Conservation (phyloP, 192 early-diverging fungal genomes). For the Nowakowskiella sp. region DNA sequence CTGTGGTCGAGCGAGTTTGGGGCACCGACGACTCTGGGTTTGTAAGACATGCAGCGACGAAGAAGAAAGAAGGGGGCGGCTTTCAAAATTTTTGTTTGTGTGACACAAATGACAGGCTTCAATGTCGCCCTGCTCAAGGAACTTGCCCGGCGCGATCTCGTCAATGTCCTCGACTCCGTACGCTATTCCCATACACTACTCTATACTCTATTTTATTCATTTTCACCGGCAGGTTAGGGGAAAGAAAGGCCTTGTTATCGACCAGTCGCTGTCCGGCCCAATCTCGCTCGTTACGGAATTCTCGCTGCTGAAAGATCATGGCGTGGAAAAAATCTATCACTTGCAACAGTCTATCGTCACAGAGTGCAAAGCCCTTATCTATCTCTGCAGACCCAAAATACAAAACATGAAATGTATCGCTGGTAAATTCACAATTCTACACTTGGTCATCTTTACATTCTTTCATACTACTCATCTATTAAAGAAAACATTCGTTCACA, state of each 20-base stretch:
- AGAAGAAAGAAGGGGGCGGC: too few relatives aligned
- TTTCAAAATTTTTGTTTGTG: too few relatives aligned
- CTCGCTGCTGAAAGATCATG: constrained; percentile 86
- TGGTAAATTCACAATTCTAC: constrained; percentile 32
- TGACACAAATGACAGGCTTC: too few relatives aligned
- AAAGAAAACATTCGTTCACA: constrained; percentile 11
- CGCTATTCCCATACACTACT: not conserved
- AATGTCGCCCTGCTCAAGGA: constrained; percentile 37
- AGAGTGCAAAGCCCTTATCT: constrained; percentile 70
- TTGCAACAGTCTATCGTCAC: constrained; percentile 62
- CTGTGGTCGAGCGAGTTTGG: constrained; percentile 85
- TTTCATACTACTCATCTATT: not conserved
- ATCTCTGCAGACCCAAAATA: constrained; percentile 72
- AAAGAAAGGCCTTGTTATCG: constrained; percentile 83
- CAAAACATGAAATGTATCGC: constrained; percentile 76
- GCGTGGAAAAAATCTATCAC: constrained; percentile 89
- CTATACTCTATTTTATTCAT: not conserved
- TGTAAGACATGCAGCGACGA: too few relatives aligned
- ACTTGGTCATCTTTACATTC: not conserved
- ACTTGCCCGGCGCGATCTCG: constrained; percentile 51
- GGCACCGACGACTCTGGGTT: constrained; percentile 74
- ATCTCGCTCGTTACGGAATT: constrained; percentile 85
- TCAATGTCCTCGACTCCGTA: constrained; percentile 71
- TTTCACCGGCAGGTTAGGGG: constrained; percentile 63
- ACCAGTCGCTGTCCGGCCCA: constrained; percentile 72